phyloP scores from a whole-genome alignment of 208 protist species.

The Trypanosomatidae sp. region DNA sequence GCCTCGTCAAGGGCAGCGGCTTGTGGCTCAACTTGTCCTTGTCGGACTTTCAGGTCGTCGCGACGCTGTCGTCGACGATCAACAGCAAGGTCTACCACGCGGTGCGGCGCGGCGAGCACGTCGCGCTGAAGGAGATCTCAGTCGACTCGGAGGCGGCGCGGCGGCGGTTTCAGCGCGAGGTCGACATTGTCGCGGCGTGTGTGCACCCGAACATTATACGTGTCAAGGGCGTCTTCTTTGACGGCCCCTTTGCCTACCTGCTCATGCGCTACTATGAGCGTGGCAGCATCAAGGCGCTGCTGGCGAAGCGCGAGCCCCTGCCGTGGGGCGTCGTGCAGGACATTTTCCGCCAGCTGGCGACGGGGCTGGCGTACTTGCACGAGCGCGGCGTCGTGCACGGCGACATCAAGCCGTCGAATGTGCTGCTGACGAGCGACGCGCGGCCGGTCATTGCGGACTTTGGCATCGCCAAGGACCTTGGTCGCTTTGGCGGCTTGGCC shows the following conservation, averaged over 20 bases:
- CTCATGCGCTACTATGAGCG: conserved; percentile 39
- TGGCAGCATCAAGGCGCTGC: conserved; percentile 19
- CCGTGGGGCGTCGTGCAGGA: conserved; percentile 36
- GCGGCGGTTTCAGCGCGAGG: conserved; percentile 39
- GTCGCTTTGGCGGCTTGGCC: conserved; percentile 11
- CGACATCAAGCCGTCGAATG: conserved; percentile 65
- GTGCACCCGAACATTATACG: conserved; percentile 52
- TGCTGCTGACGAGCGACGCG: conserved; percentile 51
- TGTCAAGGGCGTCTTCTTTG: conserved; percentile 67
- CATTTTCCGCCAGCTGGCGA: conserved; percentile 46
- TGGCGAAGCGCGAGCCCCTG: conserved; percentile 21
- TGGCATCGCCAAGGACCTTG: conserved; percentile 48
- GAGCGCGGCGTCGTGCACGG: conserved; percentile 61
- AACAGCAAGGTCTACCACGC: conserved; percentile 71
- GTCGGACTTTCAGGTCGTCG: conserved; percentile 41
- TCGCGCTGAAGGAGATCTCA: conserved; percentile 50
- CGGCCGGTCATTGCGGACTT: conserved; percentile 69
- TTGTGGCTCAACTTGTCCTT: conserved; percentile 55
- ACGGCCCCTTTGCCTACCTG: conserved; percentile 55
- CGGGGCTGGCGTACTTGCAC: conserved; percentile 54
- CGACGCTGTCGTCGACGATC: conserved; percentile 30
- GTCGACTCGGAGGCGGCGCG: conserved; percentile 27
- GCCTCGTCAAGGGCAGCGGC: conserved; percentile 47
- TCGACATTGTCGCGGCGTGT: conserved; percentile 34
- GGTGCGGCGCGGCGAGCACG: conserved; percentile 27